A percentile compares a stretch with the other conserved stretches of the same genome.
These are phyloP conservation scores for Zygosaccharomyces gambellarensis DNA, from an alignment of 805 yeast species.

Conservation along the genomic window DNA sequence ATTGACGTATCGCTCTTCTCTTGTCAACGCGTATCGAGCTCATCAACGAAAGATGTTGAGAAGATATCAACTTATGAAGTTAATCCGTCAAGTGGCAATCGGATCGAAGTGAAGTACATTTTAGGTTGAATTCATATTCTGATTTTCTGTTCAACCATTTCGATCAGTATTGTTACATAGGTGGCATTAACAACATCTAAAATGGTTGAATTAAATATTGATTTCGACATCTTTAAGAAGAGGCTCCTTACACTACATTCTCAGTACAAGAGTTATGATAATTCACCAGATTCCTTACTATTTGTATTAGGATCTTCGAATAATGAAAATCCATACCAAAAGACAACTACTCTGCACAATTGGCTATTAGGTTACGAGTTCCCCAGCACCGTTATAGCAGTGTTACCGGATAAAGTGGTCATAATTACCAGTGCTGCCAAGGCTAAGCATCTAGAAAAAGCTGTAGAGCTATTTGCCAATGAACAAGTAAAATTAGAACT, in stretches of 20 bases:
- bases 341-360: conserved; percentile 77
- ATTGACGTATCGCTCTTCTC: background rate
- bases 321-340: conserved; percentile 84
- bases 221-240: conserved; percentile 27
- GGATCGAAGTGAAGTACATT: background rate
- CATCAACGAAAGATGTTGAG: background rate
- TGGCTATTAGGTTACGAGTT: conserved; percentile 95
- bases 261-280: conserved; percentile 26
- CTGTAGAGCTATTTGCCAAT: conserved; percentile 37
- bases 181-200: background rate
- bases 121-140: background rate
- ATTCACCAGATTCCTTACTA: conserved; percentile 44
- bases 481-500: conserved; percentile 49
- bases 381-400: conserved; percentile 77
- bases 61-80: no score
- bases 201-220: conserved; percentile 33
- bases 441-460: conserved; percentile 59
- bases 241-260: conserved; percentile 29
- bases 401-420: conserved; percentile 54
- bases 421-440: conserved; percentile 80
- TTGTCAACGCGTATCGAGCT: background rate
- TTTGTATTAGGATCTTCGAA: conserved; percentile 80
- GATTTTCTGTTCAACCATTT: background rate
- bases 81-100: background rate
- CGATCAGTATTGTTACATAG: background rate